Conservation (phyloP, 345 rosid species). For the Atalantia buxifolia region DNA sequence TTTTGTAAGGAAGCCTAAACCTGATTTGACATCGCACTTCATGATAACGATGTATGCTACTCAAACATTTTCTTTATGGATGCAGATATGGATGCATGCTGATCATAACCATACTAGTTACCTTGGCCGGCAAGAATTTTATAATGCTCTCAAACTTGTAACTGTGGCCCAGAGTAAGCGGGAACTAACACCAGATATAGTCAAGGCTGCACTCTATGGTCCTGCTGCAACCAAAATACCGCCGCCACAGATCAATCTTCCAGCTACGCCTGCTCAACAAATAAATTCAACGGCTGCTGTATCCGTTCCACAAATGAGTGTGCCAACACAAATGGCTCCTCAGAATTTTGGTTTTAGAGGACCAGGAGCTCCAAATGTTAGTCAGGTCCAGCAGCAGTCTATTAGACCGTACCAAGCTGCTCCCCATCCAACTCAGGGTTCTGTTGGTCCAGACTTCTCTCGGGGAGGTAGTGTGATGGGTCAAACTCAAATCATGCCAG, state of each 20-base stretch:
- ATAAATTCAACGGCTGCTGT: constrained; percentile 33
- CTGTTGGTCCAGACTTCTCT: constrained; percentile 42
- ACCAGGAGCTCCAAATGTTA: constrained; percentile 50
- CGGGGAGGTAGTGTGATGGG: constrained; percentile 44
- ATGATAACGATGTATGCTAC: constrained; percentile 6
- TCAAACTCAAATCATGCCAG: constrained; percentile 39
- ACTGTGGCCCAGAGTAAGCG: constrained; percentile 97
- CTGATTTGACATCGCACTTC: background rate
- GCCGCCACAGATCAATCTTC: constrained; percentile 77
- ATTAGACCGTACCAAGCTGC: constrained; percentile 56
- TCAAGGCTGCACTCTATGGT: constrained; percentile 86
- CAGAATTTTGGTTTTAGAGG: constrained; percentile 62
- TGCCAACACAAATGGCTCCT: constrained; percentile 29
- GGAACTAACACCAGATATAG: constrained; percentile 88
- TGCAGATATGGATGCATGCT: constrained; percentile 86
- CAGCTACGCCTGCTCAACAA: constrained; percentile 48
- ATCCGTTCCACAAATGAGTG: constrained; percentile 36
- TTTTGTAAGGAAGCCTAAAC: background rate
- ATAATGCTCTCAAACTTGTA: constrained; percentile 86
- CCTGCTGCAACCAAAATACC: constrained; percentile 99
- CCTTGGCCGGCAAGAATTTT: constrained; percentile 85
- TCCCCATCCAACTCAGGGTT: constrained; percentile 43
- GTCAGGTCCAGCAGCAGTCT: constrained; percentile 46
- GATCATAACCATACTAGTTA: constrained; percentile 72
- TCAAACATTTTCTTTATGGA: constrained; percentile 15